Base-by-base conservation (phyloP, 352 stramenopile species). In the Phytopythium helicoides region DNA sequence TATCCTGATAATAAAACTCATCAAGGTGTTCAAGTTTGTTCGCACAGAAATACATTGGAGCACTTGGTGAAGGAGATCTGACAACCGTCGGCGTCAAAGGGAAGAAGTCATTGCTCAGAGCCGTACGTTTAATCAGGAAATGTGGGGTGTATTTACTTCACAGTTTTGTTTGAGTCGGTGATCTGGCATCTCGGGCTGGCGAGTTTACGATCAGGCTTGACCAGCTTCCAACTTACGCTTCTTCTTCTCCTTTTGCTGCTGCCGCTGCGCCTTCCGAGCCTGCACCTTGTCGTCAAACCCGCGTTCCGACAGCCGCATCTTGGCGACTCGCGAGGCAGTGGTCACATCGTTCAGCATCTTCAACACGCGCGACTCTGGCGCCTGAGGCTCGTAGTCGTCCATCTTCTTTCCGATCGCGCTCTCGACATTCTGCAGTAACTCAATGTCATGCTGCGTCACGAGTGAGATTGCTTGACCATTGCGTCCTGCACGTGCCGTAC, bases 341-440 rank as follows among this genome's bases (percentile, higher is more conserved):
- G 92, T 92, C 16, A 99, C 95, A 42, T 96, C 87, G 58, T 97
- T 98, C 21, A 99, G 74, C 55, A 99, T 64, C 62, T 92, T 89
- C 25, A 99, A 77, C 45, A 98, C 96, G 40, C 98, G 81, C 36
- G 98, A 87, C 68, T 99, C 96, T 11, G 73, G 66, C 2, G 75
- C 76, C 31, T 84, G 57, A 0, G 58, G 19, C 36, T 90, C 68
- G 60, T 93, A 98, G 65, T 98, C 92, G 57, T 93, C 80, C 69
- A 99, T 87, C 52, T 91, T 76, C 56, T 96, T 87, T 49, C 87
- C 88, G 34, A 86, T 95, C 19, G 97, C 87, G 31, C 54, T 66
- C 66, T 99, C 97, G 34, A 98, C 94, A 53, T 97, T 96, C 68
- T 99, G 92, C 37, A 99, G 73, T 50, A 99, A 74, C 58, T 84